phyloP scores from a whole-genome alignment of 2,329 filamentous ascomycete genomes.

The Aspergillus neoniger region DNA sequence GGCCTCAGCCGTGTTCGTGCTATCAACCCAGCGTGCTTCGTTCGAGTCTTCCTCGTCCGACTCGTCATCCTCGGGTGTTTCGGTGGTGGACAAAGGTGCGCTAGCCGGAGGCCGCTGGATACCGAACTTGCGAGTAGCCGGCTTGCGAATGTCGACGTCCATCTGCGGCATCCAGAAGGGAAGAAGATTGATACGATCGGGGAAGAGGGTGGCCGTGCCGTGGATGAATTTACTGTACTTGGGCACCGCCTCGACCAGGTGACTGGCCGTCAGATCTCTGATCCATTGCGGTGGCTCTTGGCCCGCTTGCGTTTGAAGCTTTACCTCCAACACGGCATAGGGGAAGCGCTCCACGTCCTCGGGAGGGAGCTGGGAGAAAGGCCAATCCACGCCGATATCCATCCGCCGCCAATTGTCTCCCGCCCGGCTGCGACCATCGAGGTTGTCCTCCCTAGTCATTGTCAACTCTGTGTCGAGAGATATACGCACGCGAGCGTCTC shows the following conservation, averaged over 20 bases:
- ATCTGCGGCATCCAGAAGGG: constrained; percentile 99
- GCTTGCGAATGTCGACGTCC: constrained; percentile 96
- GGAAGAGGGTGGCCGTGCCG: constrained; percentile 84
- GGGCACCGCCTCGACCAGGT: constrained; percentile 96
- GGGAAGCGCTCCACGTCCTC: constrained; percentile 90
- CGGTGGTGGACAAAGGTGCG: constrained; percentile 73
- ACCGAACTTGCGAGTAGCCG: constrained; percentile 82
- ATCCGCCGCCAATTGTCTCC: constrained; percentile 94
- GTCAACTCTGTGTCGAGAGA: constrained; percentile 95
- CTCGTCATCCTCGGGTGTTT: constrained; percentile 71
- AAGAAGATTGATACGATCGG: constrained; percentile 80
- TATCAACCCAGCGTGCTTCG: constrained; percentile 9
- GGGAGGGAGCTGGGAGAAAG: constrained; percentile 83
- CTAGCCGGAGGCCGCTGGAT: constrained; percentile 79
- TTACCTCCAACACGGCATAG: constrained; percentile 94
- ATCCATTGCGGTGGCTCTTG: constrained; percentile 98
- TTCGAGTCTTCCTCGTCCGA: constrained; percentile 63
- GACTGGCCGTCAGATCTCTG: constrained; percentile 84
- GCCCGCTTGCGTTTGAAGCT: constrained; percentile 92
- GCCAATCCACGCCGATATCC: constrained; percentile 96
- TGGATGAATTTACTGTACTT: constrained; percentile 99
- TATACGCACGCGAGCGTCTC: constrained; percentile 92
- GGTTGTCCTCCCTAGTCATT: constrained; percentile 92
- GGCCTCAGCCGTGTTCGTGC: constrained; percentile 15
- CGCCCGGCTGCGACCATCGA: constrained; percentile 73